phyloP scores from a whole-genome alignment of 352 stramenopile genomes.

The Phytophthora rubi region DNA sequence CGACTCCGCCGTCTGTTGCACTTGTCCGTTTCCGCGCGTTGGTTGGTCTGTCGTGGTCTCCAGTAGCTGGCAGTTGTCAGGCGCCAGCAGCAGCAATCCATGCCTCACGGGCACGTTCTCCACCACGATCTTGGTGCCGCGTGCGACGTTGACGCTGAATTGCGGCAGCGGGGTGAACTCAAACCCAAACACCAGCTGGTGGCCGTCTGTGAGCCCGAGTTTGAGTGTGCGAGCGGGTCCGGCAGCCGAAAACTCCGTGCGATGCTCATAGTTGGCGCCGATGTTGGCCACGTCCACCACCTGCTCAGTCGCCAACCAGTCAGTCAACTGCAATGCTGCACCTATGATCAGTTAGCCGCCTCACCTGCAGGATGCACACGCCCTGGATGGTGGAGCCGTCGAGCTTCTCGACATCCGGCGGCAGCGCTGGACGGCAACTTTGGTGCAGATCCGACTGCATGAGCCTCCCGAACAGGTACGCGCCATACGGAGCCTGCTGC shows the following conservation, averaged over 20 bases:
- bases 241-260: conserved; percentile 64
- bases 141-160: conserved; percentile 58
- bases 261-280: conserved; percentile 73
- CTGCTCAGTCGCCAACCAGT: conserved; percentile 29
- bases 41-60: conserved; percentile 43
- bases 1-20: conserved; percentile 11
- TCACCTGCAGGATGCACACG: conserved; percentile 77
- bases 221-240: conserved; percentile 79
- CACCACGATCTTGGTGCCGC: conserved; percentile 74
- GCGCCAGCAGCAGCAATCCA: conserved; percentile 72
- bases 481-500: conserved; percentile 38
- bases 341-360: neutral
- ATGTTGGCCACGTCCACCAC: conserved; percentile 85
- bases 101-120: conserved; percentile 74
- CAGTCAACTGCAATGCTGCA: neutral
- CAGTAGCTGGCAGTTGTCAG: conserved; percentile 70
- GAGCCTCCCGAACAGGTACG: conserved; percentile 68
- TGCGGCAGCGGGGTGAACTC: conserved; percentile 65
- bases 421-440: conserved; percentile 71
- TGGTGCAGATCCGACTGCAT: conserved; percentile 70
- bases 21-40: conserved; percentile 13
- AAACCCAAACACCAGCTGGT: conserved; percentile 79
- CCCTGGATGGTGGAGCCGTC: conserved; percentile 65
- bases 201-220: conserved; percentile 79
- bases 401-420: conserved; percentile 48